A percentile compares a stretch with the other conserved stretches of the same genome.
phyloP scores from a whole-genome alignment of 139 green algal genomes.

The Picochlorum sp. region DNA sequence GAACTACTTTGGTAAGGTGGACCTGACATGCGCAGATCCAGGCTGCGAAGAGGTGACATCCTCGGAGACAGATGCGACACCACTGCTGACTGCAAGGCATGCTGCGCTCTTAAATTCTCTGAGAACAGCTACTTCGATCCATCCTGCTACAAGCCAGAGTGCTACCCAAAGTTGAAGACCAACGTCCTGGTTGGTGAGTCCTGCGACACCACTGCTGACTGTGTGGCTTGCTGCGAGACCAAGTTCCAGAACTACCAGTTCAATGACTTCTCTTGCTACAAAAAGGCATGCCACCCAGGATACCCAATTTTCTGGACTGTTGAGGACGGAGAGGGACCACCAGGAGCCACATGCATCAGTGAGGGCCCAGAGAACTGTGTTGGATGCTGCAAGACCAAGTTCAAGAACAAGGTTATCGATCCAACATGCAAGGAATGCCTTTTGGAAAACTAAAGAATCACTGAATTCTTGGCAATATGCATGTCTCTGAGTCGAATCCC shows the following conservation, averaged over 20 bases:
- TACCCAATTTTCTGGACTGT: not conserved
- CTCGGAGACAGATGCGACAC: not conserved
- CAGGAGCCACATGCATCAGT: not conserved
- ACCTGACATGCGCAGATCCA: not conserved
- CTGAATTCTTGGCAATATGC: too few relatives aligned
- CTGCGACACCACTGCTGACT: not conserved
- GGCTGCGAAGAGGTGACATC: not conserved
- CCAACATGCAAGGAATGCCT: constrained; percentile 1
- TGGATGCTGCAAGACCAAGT: not conserved
- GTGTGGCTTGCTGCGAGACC: not conserved
- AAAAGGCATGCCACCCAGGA: not conserved
- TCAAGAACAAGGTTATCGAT: not conserved
- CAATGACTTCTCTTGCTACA: not conserved
- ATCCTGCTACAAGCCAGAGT: constrained; percentile 4
- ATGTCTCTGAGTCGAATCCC: too few relatives aligned
- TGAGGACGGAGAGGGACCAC: not conserved
- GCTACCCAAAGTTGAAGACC: not conserved
- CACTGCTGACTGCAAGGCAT: not conserved
- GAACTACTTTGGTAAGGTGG: not conserved
- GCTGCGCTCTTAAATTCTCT: constrained; percentile 1
- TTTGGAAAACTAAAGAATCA: not conserved
- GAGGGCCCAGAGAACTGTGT: not conserved
- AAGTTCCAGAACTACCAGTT: not conserved
- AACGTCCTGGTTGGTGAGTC: not conserved
- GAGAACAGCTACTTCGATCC: not conserved